Base-by-base conservation (phyloP, 805 yeast genomes). In the Ogataea zsoltii region DNA sequence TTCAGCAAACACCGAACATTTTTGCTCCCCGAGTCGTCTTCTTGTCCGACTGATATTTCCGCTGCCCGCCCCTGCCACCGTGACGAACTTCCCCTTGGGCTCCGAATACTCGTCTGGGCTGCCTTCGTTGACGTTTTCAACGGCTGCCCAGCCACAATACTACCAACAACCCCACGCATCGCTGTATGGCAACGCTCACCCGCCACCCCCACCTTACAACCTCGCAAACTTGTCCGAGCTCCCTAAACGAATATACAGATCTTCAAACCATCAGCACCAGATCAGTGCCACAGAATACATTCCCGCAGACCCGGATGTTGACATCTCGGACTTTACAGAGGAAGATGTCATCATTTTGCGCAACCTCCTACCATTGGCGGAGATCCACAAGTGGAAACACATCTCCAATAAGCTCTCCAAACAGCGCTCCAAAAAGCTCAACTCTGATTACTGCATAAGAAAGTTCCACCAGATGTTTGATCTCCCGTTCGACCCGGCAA, bases 301-400 rank as follows among this genome's bases (percentile, higher is more conserved):
- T 6, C 60, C 67, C 1, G 52, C 66, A 1, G 62, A 63, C 41
- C 56, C 57, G 5, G 35, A 38, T 1, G 53, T 48, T 2, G 61
- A 60, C 34, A 49, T 62, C 4, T 38, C 55, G 0, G 50, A 47
- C 12, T 65, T 65, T 37, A 60, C 68, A 1, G 61, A 61, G 23
- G 66, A 64, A 30, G 70, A 65, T 37, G 45, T 63, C 5, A 46
- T 54, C 3, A 51, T 63, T 4, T 25, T 65, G 18, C 57, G 58
- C 33, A 57, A 53, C 31, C 38, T 65, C 13, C 46, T 65, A 21
- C 65, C 68, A 2, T 30, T 51, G 16, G 67, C 68, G 3, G 70
- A 65, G 48, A 46, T 51, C 12, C 68, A 63, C 41, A 65, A 65
- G 38, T 65, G 70, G 70, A 65, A 65, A 38, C 56, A 51, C 33